Conservation (phyloP, 208 protist genomes). For the Acanthamoeba divionensis region DNA sequence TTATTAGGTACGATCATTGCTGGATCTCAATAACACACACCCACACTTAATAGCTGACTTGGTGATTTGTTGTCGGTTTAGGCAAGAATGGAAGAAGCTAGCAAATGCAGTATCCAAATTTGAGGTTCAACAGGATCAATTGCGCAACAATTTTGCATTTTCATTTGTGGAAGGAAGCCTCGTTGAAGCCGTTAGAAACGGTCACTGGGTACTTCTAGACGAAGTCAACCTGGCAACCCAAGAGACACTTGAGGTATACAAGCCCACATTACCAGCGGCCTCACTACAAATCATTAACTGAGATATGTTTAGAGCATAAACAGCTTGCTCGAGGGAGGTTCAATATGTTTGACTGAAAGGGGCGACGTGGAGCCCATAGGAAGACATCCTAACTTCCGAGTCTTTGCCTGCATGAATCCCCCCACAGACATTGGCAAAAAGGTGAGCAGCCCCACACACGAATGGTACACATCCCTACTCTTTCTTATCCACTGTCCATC, state of each 20-base stretch:
- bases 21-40: no score
- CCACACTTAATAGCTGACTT: no score
- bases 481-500: not conserved
- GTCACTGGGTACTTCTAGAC: conserved; percentile 99
- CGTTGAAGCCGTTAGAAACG: conserved; percentile 92
- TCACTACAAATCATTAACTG: not conserved
- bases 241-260: conserved; percentile 92
- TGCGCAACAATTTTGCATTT: conserved; percentile 92
- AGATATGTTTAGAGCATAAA: conserved; percentile 73
- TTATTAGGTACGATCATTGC: not conserved
- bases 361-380: conserved; percentile 83
- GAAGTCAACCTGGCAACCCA: conserved; percentile 98
- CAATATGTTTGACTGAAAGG: conserved; percentile 83
- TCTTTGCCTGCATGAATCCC: conserved; percentile 99
- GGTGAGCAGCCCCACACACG: conserved; percentile 70
- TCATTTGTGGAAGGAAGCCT: conserved; percentile 97
- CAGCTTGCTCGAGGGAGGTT: conserved; percentile 91
- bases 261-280: not conserved
- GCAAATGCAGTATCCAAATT: conserved; percentile 53
- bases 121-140: conserved; percentile 63
- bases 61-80: not conserved
- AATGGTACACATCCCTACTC: not conserved
- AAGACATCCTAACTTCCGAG: conserved; percentile 95
- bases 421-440: conserved; percentile 99
- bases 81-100: conserved; percentile 69